Conservation (phyloP, 257 asterid genomes). For the Verbascum thapsus region DNA sequence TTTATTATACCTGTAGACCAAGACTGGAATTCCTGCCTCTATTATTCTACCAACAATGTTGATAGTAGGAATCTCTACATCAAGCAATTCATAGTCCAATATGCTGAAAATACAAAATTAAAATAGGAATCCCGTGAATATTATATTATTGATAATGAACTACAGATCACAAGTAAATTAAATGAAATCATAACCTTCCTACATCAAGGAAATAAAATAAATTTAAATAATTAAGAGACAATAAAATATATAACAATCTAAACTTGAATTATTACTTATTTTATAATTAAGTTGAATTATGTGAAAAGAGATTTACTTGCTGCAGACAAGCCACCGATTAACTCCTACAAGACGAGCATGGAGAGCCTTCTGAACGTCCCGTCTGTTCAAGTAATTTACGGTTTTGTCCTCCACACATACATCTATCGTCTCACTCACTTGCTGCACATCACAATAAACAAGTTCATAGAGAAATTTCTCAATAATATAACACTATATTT, state of each 20-base stretch:
- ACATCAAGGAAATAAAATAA: too few species aligned
- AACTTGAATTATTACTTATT: too few species aligned
- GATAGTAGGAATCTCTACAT: slow-evolving; percentile 72
- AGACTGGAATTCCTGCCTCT: slow-evolving; percentile 66
- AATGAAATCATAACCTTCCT: too few species aligned
- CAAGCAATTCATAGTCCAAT: slow-evolving; percentile 71
- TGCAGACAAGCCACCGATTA: slow-evolving; percentile 71
- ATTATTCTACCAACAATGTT: slow-evolving; percentile 52
- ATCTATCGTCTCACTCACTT: slow-evolving; percentile 55
- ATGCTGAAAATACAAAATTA: slow-evolving; percentile 43
- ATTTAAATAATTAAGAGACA: too few species aligned
- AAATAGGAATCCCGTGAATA: too few species aligned
- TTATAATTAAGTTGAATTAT: too few species aligned
- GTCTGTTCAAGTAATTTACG: slow-evolving; percentile 66
- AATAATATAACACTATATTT: background rate
- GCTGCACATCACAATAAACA: slow-evolving; percentile 60
- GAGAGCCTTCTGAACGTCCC: slow-evolving; percentile 65
- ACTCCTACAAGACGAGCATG: slow-evolving; percentile 77
- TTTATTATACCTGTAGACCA: slow-evolving; percentile 68
- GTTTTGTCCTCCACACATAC: slow-evolving; percentile 84
- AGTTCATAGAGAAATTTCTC: background rate
- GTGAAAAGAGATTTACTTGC: slow-evolving; percentile 75
- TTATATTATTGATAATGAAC: too few species aligned
- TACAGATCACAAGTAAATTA: too few species aligned
- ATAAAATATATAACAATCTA: too few species aligned